Percentiles rank a stretch among this genome's conserved stretches.
Conservation (phyloP, 2,329 filamentous ascomycete genomes). For the Blastomyces gilchristii region DNA sequence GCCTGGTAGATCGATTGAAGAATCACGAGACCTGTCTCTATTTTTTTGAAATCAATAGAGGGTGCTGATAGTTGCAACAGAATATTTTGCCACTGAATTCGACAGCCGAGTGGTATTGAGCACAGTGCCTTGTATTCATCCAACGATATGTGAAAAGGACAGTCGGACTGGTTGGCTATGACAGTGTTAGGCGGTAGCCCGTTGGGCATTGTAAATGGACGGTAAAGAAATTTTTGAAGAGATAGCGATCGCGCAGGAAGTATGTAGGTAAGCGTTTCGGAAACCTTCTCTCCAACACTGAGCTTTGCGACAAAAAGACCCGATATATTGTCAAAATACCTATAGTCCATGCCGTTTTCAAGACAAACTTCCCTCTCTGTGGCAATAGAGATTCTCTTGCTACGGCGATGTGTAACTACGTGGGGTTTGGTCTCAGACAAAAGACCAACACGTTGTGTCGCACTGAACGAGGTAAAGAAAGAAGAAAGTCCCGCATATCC, state of each 20-base stretch:
- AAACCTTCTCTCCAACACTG: neutral
- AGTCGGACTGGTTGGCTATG: conserved; percentile 41
- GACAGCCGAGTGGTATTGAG: conserved; percentile 39
- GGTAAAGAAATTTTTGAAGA: conserved; percentile 8
- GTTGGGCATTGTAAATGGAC: conserved; percentile 11
- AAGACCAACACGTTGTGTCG: neutral
- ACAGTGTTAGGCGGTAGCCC: conserved; percentile 39
- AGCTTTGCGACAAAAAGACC: conserved; percentile 12
- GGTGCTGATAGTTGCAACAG: conserved; percentile 41
- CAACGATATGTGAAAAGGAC: conserved; percentile 40
- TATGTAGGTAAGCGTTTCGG: neutral
- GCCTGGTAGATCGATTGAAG: conserved; percentile 43
- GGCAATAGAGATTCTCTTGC: conserved; percentile 7
- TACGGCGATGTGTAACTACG: conserved; percentile 14
- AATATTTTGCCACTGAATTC: conserved; percentile 49
- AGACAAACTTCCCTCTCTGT: conserved; percentile 34
- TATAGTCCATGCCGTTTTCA: conserved; percentile 37
- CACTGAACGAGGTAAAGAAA: conserved; percentile 7
- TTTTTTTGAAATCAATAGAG: conserved; percentile 42
- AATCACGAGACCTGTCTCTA: conserved; percentile 40
- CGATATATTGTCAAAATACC: conserved; percentile 27
- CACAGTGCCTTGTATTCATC: conserved; percentile 47
- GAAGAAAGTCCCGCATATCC: conserved; percentile 4
- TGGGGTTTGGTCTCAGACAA: conserved; percentile 12
- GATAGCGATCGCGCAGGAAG: conserved; percentile 7